Conservation (phyloP, 306 rosid genomes). For the Boehmeria nivea region DNA sequence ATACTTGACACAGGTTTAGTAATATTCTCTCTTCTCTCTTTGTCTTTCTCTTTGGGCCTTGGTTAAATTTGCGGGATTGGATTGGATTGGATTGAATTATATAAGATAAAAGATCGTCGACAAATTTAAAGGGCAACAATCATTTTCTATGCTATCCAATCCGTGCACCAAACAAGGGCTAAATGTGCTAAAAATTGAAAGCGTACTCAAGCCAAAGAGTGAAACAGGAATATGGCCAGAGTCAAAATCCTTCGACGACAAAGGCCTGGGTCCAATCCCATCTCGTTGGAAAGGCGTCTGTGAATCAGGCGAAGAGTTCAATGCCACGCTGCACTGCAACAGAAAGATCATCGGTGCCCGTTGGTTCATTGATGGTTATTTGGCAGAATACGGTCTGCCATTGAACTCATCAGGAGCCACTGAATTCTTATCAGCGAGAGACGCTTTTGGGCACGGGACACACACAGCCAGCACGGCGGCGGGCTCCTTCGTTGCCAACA, state of each 20-base stretch:
- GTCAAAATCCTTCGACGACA: constrained; percentile 35
- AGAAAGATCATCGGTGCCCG: constrained; percentile 52
- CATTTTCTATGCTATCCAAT: no score
- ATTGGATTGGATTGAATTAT: no score
- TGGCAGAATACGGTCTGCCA: constrained; percentile 30
- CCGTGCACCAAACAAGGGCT: no score
- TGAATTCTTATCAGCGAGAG: constrained; percentile 49
- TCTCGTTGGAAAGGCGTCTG: constrained; percentile 46
- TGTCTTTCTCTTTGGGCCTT: no score
- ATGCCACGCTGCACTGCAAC: constrained; percentile 34
- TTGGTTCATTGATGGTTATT: constrained; percentile 35
- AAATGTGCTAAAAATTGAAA: no score
- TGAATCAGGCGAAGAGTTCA: constrained; percentile 33
- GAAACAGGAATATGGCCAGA: constrained; percentile 59
- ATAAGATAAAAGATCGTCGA: no score
- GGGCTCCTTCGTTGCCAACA: constrained; percentile 30
- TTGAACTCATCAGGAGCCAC: constrained; percentile 11
- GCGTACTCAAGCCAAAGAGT: no score
- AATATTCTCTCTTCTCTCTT: no score
- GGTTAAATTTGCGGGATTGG: no score
- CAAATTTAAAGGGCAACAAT: no score
- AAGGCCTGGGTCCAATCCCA: constrained; percentile 41
- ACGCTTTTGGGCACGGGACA: constrained; percentile 42
- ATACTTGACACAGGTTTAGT: constrained; percentile 48
- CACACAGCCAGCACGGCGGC: constrained; percentile 44